Conservation (phyloP, 371 early-diverging fungal genomes). For the Apophysomyces sp. region DNA sequence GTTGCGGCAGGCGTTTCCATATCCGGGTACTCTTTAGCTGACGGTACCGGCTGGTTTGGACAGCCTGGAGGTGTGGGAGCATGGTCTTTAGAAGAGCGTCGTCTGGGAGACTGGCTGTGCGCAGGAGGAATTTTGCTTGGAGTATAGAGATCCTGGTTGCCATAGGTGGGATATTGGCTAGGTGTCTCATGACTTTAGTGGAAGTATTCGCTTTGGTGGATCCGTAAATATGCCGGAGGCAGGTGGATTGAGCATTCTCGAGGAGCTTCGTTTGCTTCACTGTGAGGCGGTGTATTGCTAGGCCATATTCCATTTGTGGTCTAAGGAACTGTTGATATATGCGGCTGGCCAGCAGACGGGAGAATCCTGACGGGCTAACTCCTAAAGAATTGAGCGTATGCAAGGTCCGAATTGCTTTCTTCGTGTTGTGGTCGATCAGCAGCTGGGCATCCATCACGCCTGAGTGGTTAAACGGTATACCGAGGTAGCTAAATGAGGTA, state of each 20-base stretch:
- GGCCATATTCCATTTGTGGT: slow-evolving; percentile 8
- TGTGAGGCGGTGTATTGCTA: background rate
- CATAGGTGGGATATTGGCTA: slow-evolving; percentile 8
- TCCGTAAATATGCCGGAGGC: slow-evolving; percentile 9
- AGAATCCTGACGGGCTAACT: slow-evolving; percentile 5
- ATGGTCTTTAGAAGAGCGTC: background rate
- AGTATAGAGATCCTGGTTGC: background rate
- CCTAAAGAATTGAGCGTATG: slow-evolving; percentile 1
- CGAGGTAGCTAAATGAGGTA: slow-evolving; percentile 9
- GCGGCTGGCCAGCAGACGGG: background rate
- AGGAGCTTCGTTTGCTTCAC: background rate
- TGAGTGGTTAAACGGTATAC: slow-evolving; percentile 7
- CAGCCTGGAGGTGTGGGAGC: background rate
- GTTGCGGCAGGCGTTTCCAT: background rate
- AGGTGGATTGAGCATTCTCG: background rate
- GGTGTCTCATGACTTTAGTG: slow-evolving; percentile 11
- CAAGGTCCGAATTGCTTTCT: background rate
- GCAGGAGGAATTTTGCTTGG: background rate
- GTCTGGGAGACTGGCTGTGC: background rate
- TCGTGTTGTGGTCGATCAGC: background rate
- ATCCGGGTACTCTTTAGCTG: background rate
- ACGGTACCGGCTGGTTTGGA: background rate
- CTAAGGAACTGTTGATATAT: slow-evolving; percentile 4
- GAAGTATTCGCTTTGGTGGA: background rate
- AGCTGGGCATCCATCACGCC: slow-evolving; percentile 2